Base-by-base conservation (phyloP, 2,329 filamentous ascomycete genomes). In the Aspergillus neoniger region DNA sequence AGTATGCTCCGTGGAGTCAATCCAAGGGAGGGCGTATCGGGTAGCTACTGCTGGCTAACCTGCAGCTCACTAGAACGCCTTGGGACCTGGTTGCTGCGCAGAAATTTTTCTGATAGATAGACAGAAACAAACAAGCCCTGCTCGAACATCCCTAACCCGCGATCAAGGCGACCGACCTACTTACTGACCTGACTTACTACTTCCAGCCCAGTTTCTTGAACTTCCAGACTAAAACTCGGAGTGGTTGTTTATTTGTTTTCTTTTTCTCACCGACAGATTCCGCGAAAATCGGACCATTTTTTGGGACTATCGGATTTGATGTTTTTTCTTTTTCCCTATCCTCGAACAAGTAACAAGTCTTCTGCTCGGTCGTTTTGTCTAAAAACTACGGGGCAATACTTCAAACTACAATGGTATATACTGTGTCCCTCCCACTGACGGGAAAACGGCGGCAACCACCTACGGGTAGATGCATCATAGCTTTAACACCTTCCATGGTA, bases 21-120 rank as follows among this genome's bases (percentile, higher is more conserved):
- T 52, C 58, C 63, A 63, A 62, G 57, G 32, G 59, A 61, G 64
- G 58, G 61, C 63, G 57, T 64, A 64, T 63, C 64, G 64, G 64
- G 60, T 60, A 60, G 50, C 60, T 59, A 52, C 60, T 58, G 49
- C 58, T 59, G 43, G 32, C 32, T 36, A 36, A 36, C 32, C 58
- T 57, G 53, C 61, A 38, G 19, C 36, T 39, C 32, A 36, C 32
- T 43, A 21, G 38, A 55, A 38, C 23, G 12, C 50, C 17, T 58
- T 36, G 32, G 32, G 54, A 55, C 57, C 48, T 64, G 65, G 64
- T 66, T 66, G 64, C 65, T 63, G 59, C 59, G 62, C 57, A 61
- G 55, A 61, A 57, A 51, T 50, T 65, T 36, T 60, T 58, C 21
- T 51, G 44, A 58, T 43, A 55, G 50, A 61, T 58, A 61, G 43